Evolutionary conservation across 23 red algal genomes (phyloP).

Genomic region (Cyanidiococcus yangmingshanensis): DNA sequence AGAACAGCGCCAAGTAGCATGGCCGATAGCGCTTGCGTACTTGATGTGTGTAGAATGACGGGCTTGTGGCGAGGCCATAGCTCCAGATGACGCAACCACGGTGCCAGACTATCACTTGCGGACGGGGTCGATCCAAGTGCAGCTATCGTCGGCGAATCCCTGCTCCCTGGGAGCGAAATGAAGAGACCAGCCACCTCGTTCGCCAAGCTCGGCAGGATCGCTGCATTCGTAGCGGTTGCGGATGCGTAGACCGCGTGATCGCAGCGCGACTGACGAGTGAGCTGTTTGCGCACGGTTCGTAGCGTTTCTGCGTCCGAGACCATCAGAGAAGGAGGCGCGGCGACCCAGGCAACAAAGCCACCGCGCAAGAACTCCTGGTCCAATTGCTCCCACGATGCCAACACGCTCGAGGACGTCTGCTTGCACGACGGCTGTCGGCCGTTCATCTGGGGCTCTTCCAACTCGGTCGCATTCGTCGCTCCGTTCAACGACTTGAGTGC

Average conservation of each 20-base stretch:
- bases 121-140: conserved; percentile 9
- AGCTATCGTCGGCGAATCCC: not conserved
- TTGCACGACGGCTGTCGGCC: not conserved
- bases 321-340: conserved; percentile 2
- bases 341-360: conserved; percentile 43
- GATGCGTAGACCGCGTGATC: conserved; percentile 42
- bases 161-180: conserved; percentile 16
- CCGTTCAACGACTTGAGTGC: not conserved
- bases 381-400: not conserved
- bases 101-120: conserved; percentile 10
- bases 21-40: conserved; percentile 39
- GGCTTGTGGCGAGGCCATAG: conserved; percentile 59
- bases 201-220: conserved; percentile 36
- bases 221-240: conserved; percentile 47
- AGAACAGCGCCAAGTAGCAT: conserved; percentile 82
- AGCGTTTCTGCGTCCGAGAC: not conserved
- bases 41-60: conserved; percentile 38
- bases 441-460: not conserved
- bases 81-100: conserved; percentile 75
- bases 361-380: conserved; percentile 31
- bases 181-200: conserved; percentile 29
- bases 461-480: not conserved
- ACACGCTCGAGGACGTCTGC: not conserved
- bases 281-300: conserved; percentile 2
- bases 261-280: not conserved